Conservation (phyloP, 2,329 filamentous ascomycete genomes). For the Fusarium keratoplasticum region DNA sequence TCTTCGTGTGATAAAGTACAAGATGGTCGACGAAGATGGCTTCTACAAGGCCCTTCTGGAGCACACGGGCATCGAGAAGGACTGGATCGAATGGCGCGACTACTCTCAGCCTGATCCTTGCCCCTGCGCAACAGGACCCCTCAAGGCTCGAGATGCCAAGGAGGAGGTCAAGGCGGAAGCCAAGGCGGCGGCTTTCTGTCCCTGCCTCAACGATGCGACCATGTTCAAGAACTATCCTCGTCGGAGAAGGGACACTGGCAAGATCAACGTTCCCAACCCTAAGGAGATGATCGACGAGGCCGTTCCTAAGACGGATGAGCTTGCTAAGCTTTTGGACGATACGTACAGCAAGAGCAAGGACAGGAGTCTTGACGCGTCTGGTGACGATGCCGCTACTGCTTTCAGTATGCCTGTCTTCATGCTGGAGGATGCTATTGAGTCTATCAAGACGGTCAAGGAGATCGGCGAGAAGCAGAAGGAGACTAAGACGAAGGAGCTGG, state of each 20-base stretch:
- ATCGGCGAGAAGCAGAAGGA: slow-evolving; percentile 40
- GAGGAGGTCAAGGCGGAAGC: not conserved
- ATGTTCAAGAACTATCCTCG: not conserved
- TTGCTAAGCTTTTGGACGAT: not conserved
- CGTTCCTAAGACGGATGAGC: slow-evolving; percentile 4
- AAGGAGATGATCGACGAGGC: slow-evolving; percentile 16
- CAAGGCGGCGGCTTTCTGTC: not conserved
- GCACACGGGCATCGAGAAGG: slow-evolving; percentile 1
- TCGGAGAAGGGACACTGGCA: slow-evolving; percentile 8
- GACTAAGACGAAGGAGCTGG: slow-evolving; percentile 35
- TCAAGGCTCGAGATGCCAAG: not conserved
- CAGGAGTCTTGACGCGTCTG: not conserved
- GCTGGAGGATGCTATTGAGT: slow-evolving; percentile 40
- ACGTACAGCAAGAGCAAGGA: not conserved
- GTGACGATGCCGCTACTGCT: not conserved
- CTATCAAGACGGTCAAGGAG: slow-evolving; percentile 41
- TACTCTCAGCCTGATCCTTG: not conserved
- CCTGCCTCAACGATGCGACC: not conserved
- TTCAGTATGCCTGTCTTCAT: slow-evolving; percentile 18
- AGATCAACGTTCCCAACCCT: slow-evolving; percentile 14
- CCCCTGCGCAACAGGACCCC: not conserved
- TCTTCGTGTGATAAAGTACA: not conserved
- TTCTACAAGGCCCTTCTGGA: not conserved
- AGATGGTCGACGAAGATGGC: not conserved
- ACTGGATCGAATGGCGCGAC: slow-evolving; percentile 17